Evolutionary conservation across 331 rosid genomes (phyloP).

Genomic region (Cydonia oblonga): DNA sequence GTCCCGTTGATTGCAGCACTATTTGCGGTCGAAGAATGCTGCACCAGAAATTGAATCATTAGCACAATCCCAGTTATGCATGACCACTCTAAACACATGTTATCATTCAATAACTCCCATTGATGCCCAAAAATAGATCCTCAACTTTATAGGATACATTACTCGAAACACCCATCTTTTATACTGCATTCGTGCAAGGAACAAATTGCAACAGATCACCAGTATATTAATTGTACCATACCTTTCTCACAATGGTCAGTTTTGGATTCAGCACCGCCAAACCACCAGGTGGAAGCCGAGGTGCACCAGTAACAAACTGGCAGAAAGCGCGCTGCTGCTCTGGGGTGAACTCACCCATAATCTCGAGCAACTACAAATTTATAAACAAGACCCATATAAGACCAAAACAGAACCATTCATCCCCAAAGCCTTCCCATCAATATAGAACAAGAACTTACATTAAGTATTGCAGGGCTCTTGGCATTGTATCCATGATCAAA

Average conservation of each 20-base stretch:
- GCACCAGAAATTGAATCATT: slow-evolving; percentile 19
- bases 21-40: slow-evolving; percentile 64
- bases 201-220: neutral
- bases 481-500: slow-evolving; percentile 97
- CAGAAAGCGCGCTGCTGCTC: slow-evolving; percentile 91
- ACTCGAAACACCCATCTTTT: neutral
- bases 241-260: slow-evolving; percentile 96
- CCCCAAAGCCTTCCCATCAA: neutral
- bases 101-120: neutral
- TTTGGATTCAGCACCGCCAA: slow-evolving; percentile 86
- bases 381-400: slow-evolving; percentile 21
- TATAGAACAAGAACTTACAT: slow-evolving; percentile 37
- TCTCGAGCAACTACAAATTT: slow-evolving; percentile 66
- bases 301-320: slow-evolving; percentile 94
- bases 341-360: slow-evolving; percentile 88
- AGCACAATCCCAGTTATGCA: too few species aligned
- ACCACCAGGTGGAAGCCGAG: slow-evolving; percentile 87
- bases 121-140: neutral
- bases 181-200: neutral
- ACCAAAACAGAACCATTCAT: slow-evolving; percentile 4
- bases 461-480: slow-evolving; percentile 88
- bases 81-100: neutral
- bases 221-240: slow-evolving; percentile 4
- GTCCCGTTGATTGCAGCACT: slow-evolving; percentile 57
- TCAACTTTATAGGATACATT: neutral